phyloP scores from a whole-genome alignment of 2,329 filamentous ascomycete genomes.

The Aspergillus aculeatus region DNA sequence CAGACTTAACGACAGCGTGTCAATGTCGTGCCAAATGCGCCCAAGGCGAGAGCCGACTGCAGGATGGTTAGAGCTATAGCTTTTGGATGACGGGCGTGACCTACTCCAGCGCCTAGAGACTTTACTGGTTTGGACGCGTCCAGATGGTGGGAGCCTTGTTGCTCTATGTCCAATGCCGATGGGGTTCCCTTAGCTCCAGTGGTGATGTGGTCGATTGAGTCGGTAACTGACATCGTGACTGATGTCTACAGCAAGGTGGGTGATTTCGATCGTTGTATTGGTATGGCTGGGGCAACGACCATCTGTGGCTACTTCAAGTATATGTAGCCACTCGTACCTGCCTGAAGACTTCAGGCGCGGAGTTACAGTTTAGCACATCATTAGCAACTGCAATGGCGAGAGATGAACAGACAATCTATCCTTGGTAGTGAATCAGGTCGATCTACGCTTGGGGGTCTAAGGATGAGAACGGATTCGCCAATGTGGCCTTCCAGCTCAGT shows the following conservation, averaged over 20 bases:
- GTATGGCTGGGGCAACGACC: too few relatives aligned
- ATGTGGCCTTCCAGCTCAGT: too few relatives aligned
- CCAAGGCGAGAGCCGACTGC: conserved; percentile 51
- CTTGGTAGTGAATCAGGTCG: background rate
- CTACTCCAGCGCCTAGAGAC: conserved; percentile 24
- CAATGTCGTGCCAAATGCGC: conserved; percentile 55
- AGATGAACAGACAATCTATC: background rate
- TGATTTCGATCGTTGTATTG: too few relatives aligned
- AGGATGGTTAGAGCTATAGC: background rate
- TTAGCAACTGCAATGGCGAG: too few relatives aligned
- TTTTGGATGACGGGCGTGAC: background rate
- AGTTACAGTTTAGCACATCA: too few relatives aligned
- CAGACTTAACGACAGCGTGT: conserved; percentile 55
- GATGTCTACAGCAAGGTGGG: too few relatives aligned
- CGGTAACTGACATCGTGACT: conserved; percentile 2
- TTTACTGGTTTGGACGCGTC: conserved; percentile 5
- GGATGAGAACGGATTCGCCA: too few relatives aligned
- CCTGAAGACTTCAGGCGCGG: too few relatives aligned
- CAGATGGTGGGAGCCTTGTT: conserved; percentile 7
- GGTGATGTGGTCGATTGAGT: background rate
- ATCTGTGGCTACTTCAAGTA: too few relatives aligned
- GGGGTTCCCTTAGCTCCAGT: conserved; percentile 8
- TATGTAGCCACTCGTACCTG: too few relatives aligned
- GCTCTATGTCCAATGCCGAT: conserved; percentile 16
- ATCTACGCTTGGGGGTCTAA: too few relatives aligned